Conservation (phyloP, 2,329 filamentous ascomycete genomes). For the Xylariaceae sp. region DNA sequence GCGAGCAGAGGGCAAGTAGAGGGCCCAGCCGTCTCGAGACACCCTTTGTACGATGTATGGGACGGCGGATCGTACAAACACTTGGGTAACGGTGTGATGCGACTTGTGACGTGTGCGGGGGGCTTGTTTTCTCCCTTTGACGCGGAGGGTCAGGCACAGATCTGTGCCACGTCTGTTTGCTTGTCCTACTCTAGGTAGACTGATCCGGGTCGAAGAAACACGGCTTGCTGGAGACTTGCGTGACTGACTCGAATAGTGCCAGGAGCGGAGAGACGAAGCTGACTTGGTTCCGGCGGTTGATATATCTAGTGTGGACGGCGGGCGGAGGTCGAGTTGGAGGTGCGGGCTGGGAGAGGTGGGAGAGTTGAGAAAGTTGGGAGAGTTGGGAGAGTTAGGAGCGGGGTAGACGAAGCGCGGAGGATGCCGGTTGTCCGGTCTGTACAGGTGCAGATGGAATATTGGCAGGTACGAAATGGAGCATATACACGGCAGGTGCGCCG, state of each 20-base stretch:
- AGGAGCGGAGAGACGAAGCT: slow-evolving; percentile 2
- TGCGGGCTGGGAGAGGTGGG: too few species aligned
- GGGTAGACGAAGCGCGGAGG: neutral
- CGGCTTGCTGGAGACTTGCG: neutral
- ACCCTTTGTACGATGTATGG: slow-evolving; percentile 20
- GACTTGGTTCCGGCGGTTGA: too few species aligned
- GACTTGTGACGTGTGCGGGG: slow-evolving; percentile 12
- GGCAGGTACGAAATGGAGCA: neutral
- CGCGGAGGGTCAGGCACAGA: neutral
- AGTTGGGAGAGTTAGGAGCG: too few species aligned
- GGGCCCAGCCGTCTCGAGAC: slow-evolving; percentile 12
- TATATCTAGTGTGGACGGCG: too few species aligned
- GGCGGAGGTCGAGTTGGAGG: too few species aligned
- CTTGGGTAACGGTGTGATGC: slow-evolving; percentile 9
- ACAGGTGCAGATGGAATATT: neutral
- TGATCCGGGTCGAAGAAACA: neutral
- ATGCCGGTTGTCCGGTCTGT: too few species aligned
- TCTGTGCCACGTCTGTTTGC: neutral
- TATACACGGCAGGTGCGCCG: too few species aligned
- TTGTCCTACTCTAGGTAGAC: too few species aligned
- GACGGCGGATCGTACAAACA: slow-evolving; percentile 20
- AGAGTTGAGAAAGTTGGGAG: too few species aligned
- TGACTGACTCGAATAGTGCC: slow-evolving; percentile 16
- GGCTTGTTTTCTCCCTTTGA: neutral
- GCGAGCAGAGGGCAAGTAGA: slow-evolving; percentile 8